phyloP scores from a whole-genome alignment of 306 rosid genomes.

The Adenanthera pavonina region DNA sequence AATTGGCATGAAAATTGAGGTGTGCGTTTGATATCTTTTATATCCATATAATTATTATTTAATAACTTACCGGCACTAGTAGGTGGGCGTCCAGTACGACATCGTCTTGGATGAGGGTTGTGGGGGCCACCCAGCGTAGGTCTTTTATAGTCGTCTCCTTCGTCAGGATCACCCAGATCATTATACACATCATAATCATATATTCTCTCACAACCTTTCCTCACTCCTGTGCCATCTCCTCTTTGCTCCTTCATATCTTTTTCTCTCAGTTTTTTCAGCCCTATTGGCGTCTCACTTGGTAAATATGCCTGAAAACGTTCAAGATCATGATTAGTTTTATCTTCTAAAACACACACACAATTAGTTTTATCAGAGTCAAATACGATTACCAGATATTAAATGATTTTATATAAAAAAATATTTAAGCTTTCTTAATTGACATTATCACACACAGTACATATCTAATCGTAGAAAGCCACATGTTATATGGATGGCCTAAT shows the following conservation, averaged over 20 bases:
- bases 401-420: too few relatives aligned
- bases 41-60: too few relatives aligned
- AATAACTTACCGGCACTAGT: constrained; percentile 16
- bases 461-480: too few relatives aligned
- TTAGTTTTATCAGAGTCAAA: too few relatives aligned
- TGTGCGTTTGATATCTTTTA: too few relatives aligned
- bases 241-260: constrained; percentile 36
- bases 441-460: too few relatives aligned
- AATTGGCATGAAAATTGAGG: too few relatives aligned
- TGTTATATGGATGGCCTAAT: too few relatives aligned
- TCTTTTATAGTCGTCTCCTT: constrained; percentile 34
- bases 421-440: too few relatives aligned
- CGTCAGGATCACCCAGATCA: constrained; percentile 54
- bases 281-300: constrained; percentile 46
- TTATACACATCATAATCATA: constrained; percentile 51
- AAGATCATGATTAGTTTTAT: not conserved
- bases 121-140: constrained; percentile 40
- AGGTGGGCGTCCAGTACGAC: constrained; percentile 52
- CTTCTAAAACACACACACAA: not conserved
- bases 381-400: too few relatives aligned
- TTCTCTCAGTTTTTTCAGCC: constrained; percentile 37
- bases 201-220: constrained; percentile 11
- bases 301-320: constrained; percentile 35
- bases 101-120: constrained; percentile 59
- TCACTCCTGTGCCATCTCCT: constrained; percentile 20